These are phyloP conservation scores for Cyberlindnera xylosilytica DNA, from an alignment of 805 yeast species.

Conservation along the genomic window DNA sequence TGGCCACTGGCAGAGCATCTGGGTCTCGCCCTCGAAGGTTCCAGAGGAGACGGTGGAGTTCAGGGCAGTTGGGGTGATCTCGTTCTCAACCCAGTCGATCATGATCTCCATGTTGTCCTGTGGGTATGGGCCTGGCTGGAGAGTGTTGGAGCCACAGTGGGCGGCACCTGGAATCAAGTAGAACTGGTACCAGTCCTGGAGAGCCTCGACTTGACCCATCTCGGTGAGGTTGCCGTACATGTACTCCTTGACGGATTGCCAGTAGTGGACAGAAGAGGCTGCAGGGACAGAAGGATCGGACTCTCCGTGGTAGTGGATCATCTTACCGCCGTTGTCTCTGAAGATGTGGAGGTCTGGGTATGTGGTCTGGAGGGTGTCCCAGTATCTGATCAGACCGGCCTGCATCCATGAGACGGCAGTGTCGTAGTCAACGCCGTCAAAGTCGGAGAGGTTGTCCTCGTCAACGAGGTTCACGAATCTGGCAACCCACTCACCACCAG, in stretches of 20 bases:
- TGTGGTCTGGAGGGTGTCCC: conserved; percentile 2
- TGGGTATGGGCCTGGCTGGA: conserved; percentile 7
- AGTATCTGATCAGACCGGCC: background rate
- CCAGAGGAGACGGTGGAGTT: conserved; percentile 2
- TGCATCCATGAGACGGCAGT: conserved; percentile 1
- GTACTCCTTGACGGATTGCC: conserved; percentile 3
- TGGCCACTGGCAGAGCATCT: conserved; percentile 3
- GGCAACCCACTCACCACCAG: conserved; percentile 1
- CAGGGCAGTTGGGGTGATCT: background rate
- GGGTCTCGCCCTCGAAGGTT: conserved; percentile 1
- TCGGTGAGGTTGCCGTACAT: conserved; percentile 2
- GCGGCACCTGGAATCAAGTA: conserved; percentile 5
- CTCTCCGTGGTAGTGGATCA: conserved; percentile 4
- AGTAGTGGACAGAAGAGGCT: conserved; percentile 6
- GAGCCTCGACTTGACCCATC: background rate
- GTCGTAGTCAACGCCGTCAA: conserved; percentile 1
- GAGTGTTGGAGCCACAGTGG: conserved; percentile 1
- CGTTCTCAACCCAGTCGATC: conserved; percentile 7
- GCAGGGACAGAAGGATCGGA: conserved; percentile 4
- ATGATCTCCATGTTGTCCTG: conserved; percentile 1
- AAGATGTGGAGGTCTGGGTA: conserved; percentile 1
- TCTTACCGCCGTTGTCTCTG: conserved; percentile 1
- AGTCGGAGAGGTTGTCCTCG: background rate
- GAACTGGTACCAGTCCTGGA: conserved; percentile 4
- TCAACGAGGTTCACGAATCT: conserved; percentile 1